These are phyloP conservation scores for Debaryomyces udenii DNA, from an alignment of 1,139 yeast genomes.

Conservation along the genomic window DNA sequence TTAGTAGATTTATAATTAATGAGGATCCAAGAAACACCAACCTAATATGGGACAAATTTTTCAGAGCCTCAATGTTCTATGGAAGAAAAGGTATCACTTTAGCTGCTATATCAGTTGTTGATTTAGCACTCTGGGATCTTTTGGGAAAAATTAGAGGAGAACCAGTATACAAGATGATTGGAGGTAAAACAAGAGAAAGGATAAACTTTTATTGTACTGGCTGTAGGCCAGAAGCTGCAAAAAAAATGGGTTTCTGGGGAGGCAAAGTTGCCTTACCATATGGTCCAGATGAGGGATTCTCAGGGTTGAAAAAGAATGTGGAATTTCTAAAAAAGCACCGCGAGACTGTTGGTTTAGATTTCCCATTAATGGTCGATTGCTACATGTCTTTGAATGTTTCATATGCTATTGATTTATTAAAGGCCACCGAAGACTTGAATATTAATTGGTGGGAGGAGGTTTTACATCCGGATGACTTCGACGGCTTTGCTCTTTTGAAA, in stretches of 20 bases:
- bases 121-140: constrained; percentile 52
- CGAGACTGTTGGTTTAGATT: constrained; percentile 49
- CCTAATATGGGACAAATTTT: constrained; percentile 49
- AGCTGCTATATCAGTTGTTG: constrained; percentile 49
- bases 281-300: constrained; percentile 53
- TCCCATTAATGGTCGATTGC: constrained; percentile 55
- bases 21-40: constrained; percentile 50
- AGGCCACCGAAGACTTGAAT: constrained; percentile 44
- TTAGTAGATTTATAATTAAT: constrained; percentile 45
- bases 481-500: constrained; percentile 47
- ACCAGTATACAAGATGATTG: constrained; percentile 53
- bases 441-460: constrained; percentile 57
- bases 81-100: constrained; percentile 52
- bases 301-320: constrained; percentile 46
- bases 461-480: constrained; percentile 52
- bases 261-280: constrained; percentile 53
- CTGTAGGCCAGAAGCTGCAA: constrained; percentile 48
- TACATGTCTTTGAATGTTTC: constrained; percentile 53
- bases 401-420: constrained; percentile 47
- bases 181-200: constrained; percentile 49
- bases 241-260: constrained; percentile 52
- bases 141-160: constrained; percentile 50
- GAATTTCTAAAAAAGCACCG: constrained; percentile 47
- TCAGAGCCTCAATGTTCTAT: constrained; percentile 52
- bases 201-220: constrained; percentile 53